These are phyloP conservation scores for Cochlearia excelsa DNA, from an alignment of 345 rosid species.

Conservation along the genomic window DNA sequence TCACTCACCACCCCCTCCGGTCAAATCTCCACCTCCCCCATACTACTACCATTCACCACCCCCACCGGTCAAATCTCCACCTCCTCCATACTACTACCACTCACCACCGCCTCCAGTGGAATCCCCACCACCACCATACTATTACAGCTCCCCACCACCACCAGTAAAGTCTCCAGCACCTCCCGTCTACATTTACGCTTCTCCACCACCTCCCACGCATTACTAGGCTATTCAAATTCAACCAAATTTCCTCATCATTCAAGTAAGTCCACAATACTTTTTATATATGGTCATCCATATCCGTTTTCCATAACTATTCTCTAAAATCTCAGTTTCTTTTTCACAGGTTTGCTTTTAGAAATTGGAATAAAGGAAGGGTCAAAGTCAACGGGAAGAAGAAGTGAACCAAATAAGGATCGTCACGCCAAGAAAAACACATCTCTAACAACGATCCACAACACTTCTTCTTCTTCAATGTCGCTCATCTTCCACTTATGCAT, in stretches of 20 bases:
- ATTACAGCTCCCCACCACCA: constrained; percentile 31
- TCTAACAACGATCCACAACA: constrained; percentile 36
- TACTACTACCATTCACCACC: constrained; percentile 42
- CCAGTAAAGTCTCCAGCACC: constrained; percentile 39
- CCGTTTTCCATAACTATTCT: background rate
- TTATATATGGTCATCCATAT: background rate
- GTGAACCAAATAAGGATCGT: constrained; percentile 37
- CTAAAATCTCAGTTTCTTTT: background rate
- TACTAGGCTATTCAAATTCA: constrained; percentile 35
- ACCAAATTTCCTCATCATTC: constrained; percentile 31
- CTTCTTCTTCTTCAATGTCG: constrained; percentile 46
- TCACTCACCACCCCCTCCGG: constrained; percentile 36
- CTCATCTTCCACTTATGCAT: constrained; percentile 46
- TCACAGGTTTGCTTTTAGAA: constrained; percentile 53
- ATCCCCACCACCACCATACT: constrained; percentile 45
- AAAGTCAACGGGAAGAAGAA: constrained; percentile 41
- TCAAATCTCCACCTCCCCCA: constrained; percentile 30
- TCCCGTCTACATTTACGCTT: constrained; percentile 38
- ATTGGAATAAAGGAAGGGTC: constrained; percentile 66
- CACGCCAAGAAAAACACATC: constrained; percentile 23
- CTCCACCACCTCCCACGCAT: constrained; percentile 49
- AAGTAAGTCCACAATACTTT: constrained; percentile 22
- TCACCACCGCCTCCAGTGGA: constrained; percentile 35
- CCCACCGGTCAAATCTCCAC: constrained; percentile 32
- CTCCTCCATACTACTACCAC: constrained; percentile 40